Base-by-base conservation (phyloP, 306 rosid species). In the Vigna unguiculata region DNA sequence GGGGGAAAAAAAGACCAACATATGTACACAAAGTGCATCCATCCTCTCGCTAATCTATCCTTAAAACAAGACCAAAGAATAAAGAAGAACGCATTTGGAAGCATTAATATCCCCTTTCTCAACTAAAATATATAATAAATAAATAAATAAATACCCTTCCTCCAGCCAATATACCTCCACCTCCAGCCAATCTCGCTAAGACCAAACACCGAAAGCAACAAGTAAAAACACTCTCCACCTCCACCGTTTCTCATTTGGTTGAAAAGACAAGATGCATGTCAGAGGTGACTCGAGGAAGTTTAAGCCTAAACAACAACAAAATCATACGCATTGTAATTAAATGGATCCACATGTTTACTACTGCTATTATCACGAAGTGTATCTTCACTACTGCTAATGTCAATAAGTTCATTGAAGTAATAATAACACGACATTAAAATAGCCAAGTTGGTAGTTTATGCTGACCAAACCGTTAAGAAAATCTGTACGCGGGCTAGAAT, bases 371-470 rank as follows among this genome's bases (percentile, higher is more conserved):
- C 16, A 58, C 49, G 43, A 77, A 47, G 28, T 40, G 58, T 24
- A 71, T 63, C 69, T 82, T 22, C 45, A 71, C 48, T 70, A 30
- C 11, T 58, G 78, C 76, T 24, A 54, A 54, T 58, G 83, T 16
- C 76, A 58, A 58, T 43, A 79, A 62, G 46, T 45, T 49, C 69
- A 62, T 63, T 34, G 28, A 4, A 55, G 76, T 16, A 71, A 80
- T 16, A 71, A 80, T 57, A 58, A 48, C 47, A 67, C 52, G 60
- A 51, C 72, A 40, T 64, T 66, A 68, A 76, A 60, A 54, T 48
- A 80, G 48, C 38, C 34, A 54, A 54, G 54, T 69, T 24, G 66
- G 80, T 20, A 49, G 74, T 88, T 83, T 91, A 91, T 88, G 80
- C 46, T 55, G 47, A 65, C 77, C 69, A 69, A 41, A 77, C 73